Conservation (phyloP, 164 flowering plant species). For the Tinospora cordifolia region DNA sequence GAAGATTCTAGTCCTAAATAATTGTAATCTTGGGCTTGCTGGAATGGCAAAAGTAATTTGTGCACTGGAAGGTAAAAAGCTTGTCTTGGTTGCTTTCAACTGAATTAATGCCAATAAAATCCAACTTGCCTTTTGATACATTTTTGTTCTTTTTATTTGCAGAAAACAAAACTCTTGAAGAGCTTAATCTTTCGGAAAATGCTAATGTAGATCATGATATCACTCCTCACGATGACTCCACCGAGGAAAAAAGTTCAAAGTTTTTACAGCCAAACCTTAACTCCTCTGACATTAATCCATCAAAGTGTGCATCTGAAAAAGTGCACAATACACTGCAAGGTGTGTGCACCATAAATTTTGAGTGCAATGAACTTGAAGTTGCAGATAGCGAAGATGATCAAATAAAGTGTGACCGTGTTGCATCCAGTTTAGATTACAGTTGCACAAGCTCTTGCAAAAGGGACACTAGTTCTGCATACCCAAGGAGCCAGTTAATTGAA, state of each 20-base stretch:
- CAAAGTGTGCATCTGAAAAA: constrained; percentile 14
- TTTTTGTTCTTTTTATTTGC: constrained; percentile 15
- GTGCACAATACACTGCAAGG: constrained; percentile 22
- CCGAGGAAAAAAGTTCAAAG: constrained; percentile 17
- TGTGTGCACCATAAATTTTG: constrained; percentile 20
- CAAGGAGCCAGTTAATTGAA: constrained; percentile 29
- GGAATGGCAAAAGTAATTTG: constrained; percentile 53
- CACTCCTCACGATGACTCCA: constrained; percentile 7
- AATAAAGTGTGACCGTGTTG: constrained; percentile 18
- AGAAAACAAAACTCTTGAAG: constrained; percentile 61
- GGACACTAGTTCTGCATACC: constrained; percentile 15
- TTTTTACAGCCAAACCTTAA: constrained; percentile 12
- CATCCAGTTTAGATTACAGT: constrained; percentile 37
- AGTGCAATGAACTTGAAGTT: constrained; percentile 49
- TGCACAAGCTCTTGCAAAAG: constrained; percentile 33
- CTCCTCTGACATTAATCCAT: constrained; percentile 14
- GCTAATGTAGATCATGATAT: constrained; percentile 19
- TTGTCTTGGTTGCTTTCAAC: not conserved
- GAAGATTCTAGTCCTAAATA: constrained; percentile 48
- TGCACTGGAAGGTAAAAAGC: constrained; percentile 52
- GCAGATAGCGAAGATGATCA: constrained; percentile 79
- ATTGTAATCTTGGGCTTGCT: constrained; percentile 59
- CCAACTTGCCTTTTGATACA: constrained; percentile 1
- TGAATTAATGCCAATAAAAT: not conserved
- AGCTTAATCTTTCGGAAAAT: constrained; percentile 76